These are phyloP conservation scores for Annona squamosa DNA, from an alignment of 164 flowering plant genomes.

Conservation along the genomic window DNA sequence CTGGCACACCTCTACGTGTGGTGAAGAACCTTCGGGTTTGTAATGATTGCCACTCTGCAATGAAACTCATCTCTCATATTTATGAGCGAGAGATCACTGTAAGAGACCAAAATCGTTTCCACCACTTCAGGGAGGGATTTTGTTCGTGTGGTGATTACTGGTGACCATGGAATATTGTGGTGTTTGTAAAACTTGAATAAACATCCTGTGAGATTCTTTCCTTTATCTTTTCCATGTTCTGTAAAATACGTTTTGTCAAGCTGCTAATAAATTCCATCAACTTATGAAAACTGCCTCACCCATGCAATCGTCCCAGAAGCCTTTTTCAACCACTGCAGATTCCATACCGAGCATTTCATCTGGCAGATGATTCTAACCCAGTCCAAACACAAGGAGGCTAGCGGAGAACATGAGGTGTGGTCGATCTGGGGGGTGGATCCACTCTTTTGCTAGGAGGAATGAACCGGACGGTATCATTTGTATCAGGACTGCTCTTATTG, in stretches of 20 bases:
- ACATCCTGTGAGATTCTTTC: too few relatives aligned
- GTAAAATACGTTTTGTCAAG: too few relatives aligned
- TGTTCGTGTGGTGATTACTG: conserved; percentile 8
- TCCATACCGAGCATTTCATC: too few relatives aligned
- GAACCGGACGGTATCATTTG: conserved; percentile 4
- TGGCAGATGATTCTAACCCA: too few relatives aligned
- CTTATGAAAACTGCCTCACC: too few relatives aligned
- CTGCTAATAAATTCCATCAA: too few relatives aligned
- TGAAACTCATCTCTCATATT: conserved; percentile 39
- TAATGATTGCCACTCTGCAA: conserved; percentile 34
- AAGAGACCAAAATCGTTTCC: conserved; percentile 59
- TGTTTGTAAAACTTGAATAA: too few relatives aligned
- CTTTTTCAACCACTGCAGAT: too few relatives aligned
- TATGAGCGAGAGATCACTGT: conserved; percentile 41
- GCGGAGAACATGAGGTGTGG: too few relatives aligned
- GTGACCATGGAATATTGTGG: background rate
- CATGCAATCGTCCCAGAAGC: too few relatives aligned
- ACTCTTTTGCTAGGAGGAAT: conserved; percentile 11
- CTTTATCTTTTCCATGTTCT: too few relatives aligned
- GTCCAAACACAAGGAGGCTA: too few relatives aligned
- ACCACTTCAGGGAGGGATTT: conserved; percentile 20
- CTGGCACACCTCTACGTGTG: conserved; percentile 26
- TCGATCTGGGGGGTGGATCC: conserved; percentile 14
- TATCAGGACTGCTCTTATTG: conserved; percentile 20
- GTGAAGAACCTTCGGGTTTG: conserved; percentile 43